Base-by-base conservation (phyloP, 116 monocot species). In the Trichopus zeylanicus region DNA sequence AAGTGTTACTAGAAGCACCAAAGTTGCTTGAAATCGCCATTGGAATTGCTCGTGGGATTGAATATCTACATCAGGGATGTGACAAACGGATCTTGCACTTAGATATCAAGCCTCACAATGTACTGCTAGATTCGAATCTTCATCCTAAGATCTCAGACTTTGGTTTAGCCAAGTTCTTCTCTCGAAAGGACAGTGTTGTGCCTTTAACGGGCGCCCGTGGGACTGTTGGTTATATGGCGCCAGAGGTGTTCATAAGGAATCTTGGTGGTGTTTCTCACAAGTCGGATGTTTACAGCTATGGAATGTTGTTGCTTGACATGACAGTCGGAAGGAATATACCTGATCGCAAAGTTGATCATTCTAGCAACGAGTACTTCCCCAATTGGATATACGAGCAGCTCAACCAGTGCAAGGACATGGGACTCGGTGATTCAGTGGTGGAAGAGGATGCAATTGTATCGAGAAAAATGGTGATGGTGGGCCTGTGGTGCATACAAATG, bases 271-370 rank as follows among this genome's bases (percentile, higher is more conserved):
- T 68, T 20, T 75, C 80, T 0, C 42, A 47, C 32, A 75, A 80
- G 53, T 74, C 80, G 4, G 80, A 80, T 47, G 75, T 80, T 7
- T 80, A 80, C 48, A 80, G 80, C 28, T 80, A 57, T 23, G 80
- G 74, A 18, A 80, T 80, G 62, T 2, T 80, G 56, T 3, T 80
- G 25, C 15, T 80, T 30, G 80, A 80, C 35, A 75, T 80, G 62
- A 53, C 60, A 19, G 51, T 60, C 4, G 62, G 67, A 10, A 62
- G 53, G 30, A 42, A 4, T 42, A 42, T 12, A 16, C n/a, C 42
- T 42, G 42, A 42, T 16, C 8, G n/a, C 42, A 75, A 46, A 27
- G 71, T 57, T 26, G 24, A n/a, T 18, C 31, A 39, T 19, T 21
- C 32, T 18, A 35, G 28, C 6, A 34, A 26, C 3, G 74, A 67